These are phyloP conservation scores for Yueomyces sp. DNA, from an alignment of 805 yeast genomes.

Conservation along the genomic window DNA sequence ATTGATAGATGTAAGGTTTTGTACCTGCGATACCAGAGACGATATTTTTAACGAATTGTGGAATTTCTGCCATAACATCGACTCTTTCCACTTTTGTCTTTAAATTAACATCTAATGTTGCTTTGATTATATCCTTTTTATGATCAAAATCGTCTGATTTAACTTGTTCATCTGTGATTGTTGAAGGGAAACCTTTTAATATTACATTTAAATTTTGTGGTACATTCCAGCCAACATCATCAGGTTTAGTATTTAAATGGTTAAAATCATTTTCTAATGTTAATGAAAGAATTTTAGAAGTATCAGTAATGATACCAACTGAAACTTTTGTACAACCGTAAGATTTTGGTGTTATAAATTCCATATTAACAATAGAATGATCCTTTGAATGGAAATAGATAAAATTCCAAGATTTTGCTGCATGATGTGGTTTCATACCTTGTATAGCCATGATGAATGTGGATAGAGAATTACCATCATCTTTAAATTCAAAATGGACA, in stretches of 20 bases:
- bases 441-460: constrained; percentile 95
- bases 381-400: constrained; percentile 71
- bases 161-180: constrained; percentile 31
- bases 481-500: constrained; percentile 10
- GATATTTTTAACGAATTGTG: constrained; percentile 82
- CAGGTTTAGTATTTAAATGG: constrained; percentile 44
- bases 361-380: constrained; percentile 79
- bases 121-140: constrained; percentile 28
- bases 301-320: constrained; percentile 58
- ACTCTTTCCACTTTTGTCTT: constrained; percentile 67
- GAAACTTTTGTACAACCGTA: constrained; percentile 75
- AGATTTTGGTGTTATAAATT: constrained; percentile 85
- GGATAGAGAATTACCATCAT: constrained; percentile 27
- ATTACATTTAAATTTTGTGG: constrained; percentile 57
- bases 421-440: constrained; percentile 99
- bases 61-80: constrained; percentile 96
- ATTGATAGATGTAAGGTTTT: constrained; percentile 93
- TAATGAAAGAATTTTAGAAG: constrained; percentile 48
- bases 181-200: constrained; percentile 35
- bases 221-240: constrained; percentile 86
- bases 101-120: constrained; percentile 47
- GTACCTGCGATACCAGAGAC: constrained; percentile 94
- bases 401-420: constrained; percentile 95
- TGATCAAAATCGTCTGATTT: constrained; percentile 13
- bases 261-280: constrained; percentile 52